These are phyloP conservation scores for Tephrocybe sp. DNA, from an alignment of 768 basidiomycete species.

Conservation along the genomic window DNA sequence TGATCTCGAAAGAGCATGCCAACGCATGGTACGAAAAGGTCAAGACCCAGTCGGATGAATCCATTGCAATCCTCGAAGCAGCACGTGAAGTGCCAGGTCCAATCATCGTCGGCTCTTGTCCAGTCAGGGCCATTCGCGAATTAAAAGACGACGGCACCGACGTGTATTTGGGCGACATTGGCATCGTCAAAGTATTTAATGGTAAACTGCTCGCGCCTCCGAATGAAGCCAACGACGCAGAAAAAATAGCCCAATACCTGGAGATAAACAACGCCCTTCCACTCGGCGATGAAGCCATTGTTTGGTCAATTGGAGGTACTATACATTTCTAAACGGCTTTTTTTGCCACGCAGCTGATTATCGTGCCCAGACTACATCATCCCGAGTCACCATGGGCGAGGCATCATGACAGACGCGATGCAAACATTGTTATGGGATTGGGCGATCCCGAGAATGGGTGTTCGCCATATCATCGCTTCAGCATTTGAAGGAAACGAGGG, in stretches of 20 bases:
- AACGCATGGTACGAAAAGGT: conserved; percentile 26
- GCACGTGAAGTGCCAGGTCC: conserved; percentile 22
- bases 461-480: conserved; percentile 41
- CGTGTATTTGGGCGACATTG: conserved; percentile 49
- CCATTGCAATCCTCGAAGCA: conserved; percentile 31
- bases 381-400: conserved; percentile 60
- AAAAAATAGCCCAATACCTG: conserved; percentile 33
- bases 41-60: conserved; percentile 27
- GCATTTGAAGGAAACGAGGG: conserved; percentile 55
- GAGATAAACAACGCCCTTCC: conserved; percentile 40
- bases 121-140: conserved; percentile 54
- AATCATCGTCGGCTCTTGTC: conserved; percentile 42
- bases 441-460: conserved; percentile 66
- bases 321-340: too few relatives aligned
- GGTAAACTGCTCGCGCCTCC: conserved; percentile 15
- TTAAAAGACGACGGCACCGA: conserved; percentile 57
- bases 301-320: conserved; percentile 65
- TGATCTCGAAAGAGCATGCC: conserved; percentile 42
- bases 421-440: conserved; percentile 53
- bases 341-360: background rate
- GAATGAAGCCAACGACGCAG: conserved; percentile 28
- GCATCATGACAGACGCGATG: conserved; percentile 74
- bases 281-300: conserved; percentile 52
- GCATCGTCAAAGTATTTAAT: conserved; percentile 31
- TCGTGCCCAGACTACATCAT: conserved; percentile 54